phyloP scores from a whole-genome alignment of 805 yeast species.

The Debaryomyces castellii region DNA sequence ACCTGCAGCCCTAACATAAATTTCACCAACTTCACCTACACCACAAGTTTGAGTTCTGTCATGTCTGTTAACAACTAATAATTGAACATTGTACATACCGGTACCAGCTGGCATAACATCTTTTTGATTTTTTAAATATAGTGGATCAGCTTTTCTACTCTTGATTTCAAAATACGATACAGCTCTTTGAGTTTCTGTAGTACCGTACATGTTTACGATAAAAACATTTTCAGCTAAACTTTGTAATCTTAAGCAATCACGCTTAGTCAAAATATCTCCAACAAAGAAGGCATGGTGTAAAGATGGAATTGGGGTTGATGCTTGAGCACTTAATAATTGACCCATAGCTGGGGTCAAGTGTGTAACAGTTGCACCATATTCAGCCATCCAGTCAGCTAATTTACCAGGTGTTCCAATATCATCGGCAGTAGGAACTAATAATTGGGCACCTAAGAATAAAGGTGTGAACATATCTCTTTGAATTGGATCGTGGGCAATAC shows the following conservation, averaged over 20 bases:
- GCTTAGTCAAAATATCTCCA: constrained; percentile 94
- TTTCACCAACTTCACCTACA: constrained; percentile 98
- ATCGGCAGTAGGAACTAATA: constrained; percentile 91
- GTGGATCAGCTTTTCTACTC: constrained; percentile 64
- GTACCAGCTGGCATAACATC: constrained; percentile 98
- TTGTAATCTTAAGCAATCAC: constrained; percentile 93
- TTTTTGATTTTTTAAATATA: constrained; percentile 78
- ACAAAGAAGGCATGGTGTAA: constrained; percentile 97
- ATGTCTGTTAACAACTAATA: constrained; percentile 87
- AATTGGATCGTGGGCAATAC: constrained; percentile 99
- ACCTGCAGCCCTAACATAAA: constrained; percentile 97
- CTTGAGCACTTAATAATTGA: constrained; percentile 93
- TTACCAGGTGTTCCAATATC: constrained; percentile 99
- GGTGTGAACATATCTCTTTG: constrained; percentile 99
- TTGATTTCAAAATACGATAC: constrained; percentile 92
- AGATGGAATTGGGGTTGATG: constrained; percentile 77
- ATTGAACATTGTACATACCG: constrained; percentile 95
- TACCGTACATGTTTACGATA: constrained; percentile 98
- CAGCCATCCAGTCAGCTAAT: constrained; percentile 96
- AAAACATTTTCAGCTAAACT: constrained; percentile 84
- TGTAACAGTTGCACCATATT: constrained; percentile 88
- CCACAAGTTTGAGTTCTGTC: constrained; percentile 92
- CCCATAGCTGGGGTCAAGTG: constrained; percentile 99
- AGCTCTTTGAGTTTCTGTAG: constrained; percentile 98
- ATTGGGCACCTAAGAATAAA: constrained; percentile 88